Evolutionary conservation across 305 asterid species (phyloP).

Genomic region (Nicotiana rustica): DNA sequence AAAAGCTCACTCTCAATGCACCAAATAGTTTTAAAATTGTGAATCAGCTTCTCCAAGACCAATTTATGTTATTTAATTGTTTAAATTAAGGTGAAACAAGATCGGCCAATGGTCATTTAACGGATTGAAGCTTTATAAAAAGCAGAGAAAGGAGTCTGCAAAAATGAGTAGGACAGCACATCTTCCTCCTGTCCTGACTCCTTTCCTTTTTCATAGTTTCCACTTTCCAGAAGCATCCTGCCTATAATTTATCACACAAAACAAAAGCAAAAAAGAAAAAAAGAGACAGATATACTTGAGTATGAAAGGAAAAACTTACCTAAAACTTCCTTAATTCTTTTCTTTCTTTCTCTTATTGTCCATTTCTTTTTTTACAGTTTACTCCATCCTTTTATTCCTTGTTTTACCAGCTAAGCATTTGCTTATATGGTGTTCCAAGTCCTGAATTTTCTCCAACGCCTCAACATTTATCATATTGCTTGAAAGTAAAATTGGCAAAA

Average conservation of each 20-base stretch:
- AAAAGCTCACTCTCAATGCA: background rate
- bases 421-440: background rate
- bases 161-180: constrained; percentile 27
- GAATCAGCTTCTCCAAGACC: no score
- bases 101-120: background rate
- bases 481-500: background rate
- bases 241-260: constrained; percentile 19
- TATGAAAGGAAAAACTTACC: constrained; percentile 19
- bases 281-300: constrained; percentile 21
- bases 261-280: background rate
- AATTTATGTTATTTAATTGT: no score
- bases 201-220: background rate
- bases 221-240: background rate
- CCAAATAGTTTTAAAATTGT: no score
- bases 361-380: constrained; percentile 19
- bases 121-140: background rate
- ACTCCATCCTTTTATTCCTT: constrained; percentile 13
- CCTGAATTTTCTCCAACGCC: background rate
- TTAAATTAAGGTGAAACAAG: constrained; percentile 13
- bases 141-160: background rate
- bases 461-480: constrained; percentile 15
- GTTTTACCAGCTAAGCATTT: constrained; percentile 33
- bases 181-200: background rate
- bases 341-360: background rate
- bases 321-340: background rate